These are phyloP conservation scores for Cicer bijugum DNA, from an alignment of 306 rosid species.

Conservation along the genomic window DNA sequence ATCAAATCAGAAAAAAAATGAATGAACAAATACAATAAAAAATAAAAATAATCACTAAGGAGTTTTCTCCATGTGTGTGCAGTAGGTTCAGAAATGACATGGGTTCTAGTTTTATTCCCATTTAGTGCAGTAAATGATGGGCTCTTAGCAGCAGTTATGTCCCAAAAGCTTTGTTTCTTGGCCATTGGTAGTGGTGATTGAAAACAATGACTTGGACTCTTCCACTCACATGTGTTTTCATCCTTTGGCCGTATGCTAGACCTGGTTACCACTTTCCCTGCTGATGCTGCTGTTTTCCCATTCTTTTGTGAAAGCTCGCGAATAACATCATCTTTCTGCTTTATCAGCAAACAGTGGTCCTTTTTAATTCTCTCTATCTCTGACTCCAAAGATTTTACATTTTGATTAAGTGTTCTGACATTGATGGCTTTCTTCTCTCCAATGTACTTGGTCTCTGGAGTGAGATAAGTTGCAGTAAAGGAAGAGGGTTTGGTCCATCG, in stretches of 20 bases:
- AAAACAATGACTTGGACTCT: slow-evolving; percentile 76
- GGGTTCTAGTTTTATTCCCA: slow-evolving; percentile 85
- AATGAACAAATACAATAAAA: slow-evolving; percentile 10
- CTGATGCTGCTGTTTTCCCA: slow-evolving; percentile 47
- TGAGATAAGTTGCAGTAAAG: slow-evolving; percentile 59
- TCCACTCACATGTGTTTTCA: slow-evolving; percentile 63
- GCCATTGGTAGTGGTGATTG: slow-evolving; percentile 54
- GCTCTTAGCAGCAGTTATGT: slow-evolving; percentile 47
- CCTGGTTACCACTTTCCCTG: slow-evolving; percentile 57
- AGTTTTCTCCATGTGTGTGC: slow-evolving; percentile 46
- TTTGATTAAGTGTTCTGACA: slow-evolving; percentile 60
- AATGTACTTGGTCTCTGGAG: slow-evolving; percentile 71
- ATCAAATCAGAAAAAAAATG: slow-evolving; percentile 17
- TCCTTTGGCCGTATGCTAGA: slow-evolving; percentile 68
- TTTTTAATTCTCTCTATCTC: slow-evolving; percentile 73
- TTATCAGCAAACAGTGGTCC: slow-evolving; percentile 66
- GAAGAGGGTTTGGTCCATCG: slow-evolving; percentile 60
- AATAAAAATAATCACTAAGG: slow-evolving; percentile 5
- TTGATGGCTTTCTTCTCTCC: slow-evolving; percentile 53
- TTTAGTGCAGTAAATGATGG: slow-evolving; percentile 69
- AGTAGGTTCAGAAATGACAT: slow-evolving; percentile 67
- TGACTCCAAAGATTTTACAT: slow-evolving; percentile 64
- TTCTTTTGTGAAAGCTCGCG: slow-evolving; percentile 58
- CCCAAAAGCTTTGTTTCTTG: slow-evolving; percentile 32
- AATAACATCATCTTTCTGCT: slow-evolving; percentile 77